Evolutionary conservation across 2,329 filamentous ascomycete genomes (phyloP).

Genomic region (Colletotrichum godetiae): DNA sequence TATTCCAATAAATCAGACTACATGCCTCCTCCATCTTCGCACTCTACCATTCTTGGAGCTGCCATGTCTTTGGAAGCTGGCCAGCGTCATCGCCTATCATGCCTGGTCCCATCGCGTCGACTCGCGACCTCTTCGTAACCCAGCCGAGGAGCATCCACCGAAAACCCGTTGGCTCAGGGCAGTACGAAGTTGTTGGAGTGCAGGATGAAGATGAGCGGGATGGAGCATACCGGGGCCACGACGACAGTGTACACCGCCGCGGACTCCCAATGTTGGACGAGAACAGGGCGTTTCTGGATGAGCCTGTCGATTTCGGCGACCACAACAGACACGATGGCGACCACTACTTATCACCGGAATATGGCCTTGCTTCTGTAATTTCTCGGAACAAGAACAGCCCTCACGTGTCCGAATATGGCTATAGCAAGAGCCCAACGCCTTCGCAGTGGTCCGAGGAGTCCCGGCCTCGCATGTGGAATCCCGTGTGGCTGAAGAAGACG

Average conservation of each 20-base stretch:
- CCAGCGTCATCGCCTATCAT: not conserved
- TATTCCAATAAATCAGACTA: not conserved
- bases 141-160: not conserved
- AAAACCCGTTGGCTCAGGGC: not conserved
- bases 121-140: not conserved
- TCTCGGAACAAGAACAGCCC: not conserved
- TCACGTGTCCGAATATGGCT: not conserved
- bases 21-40: not conserved
- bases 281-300: not conserved
- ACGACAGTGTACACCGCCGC: not conserved
- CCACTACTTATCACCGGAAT: too few relatives aligned
- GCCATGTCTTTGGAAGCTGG: not conserved
- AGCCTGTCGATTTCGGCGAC: not conserved
- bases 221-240: not conserved
- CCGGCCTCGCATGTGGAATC: constrained; percentile 36
- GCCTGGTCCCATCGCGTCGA: not conserved
- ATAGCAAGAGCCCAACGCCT: not conserved
- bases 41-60: not conserved
- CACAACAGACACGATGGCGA: not conserved
- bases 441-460: not conserved
- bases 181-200: not conserved
- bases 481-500: constrained; percentile 37
- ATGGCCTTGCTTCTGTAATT: not conserved
- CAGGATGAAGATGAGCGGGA: not conserved
- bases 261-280: not conserved